Evolutionary conservation across 2,329 filamentous ascomycete species (phyloP), one percentile per base, ranked within the genome.

Genomic region (Seiridium unicorne): DNA sequence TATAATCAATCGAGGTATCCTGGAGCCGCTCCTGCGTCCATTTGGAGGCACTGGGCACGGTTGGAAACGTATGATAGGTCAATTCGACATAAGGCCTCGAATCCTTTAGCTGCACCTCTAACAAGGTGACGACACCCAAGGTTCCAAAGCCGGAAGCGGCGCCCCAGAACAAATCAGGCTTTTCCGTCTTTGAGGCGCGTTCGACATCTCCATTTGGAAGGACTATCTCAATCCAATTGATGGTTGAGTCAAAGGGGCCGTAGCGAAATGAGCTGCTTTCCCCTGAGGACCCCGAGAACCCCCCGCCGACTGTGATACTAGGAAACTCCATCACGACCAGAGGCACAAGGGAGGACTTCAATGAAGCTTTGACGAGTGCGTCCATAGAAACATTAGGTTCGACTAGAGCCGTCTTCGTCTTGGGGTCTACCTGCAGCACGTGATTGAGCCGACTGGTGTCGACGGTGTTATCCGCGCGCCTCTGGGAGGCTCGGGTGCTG

Each of bases 341-440:
- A 0, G 88, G 87, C 2, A 90, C 76, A 1, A 90, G 75, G 1
- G 80, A 81, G 57, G 83, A 73, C 26, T 76, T 72, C n/a, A 87
- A 66, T 0, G 86, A 85, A 3, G 81, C 83, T 57, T 81, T 79
- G 10, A 89, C 82, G 6, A 91, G 80, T 0, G 72, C 72, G 64
- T 89, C 87, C 86, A 91, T 89, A 1, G 86, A 77, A 5, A 90
- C 88, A 65, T 90, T 90, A 3, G 88, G 88, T 72, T 91, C 87
- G 1, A 89, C 86, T n/a, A 89, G 72, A 5, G 83, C 89, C 3
- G 82, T 88, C 63, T 79, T 81, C 5, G 70, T 71, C 1, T 74
- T 66, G 0, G 66, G 71, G 68, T 92, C 82, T 51, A 93, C 76
- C 7, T 78, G 73, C 8, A 93, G 76, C 13, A 93, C 83, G 71